Evolutionary conservation across 345 rosid species (phyloP).

Genomic region (Laguncularia racemosa): DNA sequence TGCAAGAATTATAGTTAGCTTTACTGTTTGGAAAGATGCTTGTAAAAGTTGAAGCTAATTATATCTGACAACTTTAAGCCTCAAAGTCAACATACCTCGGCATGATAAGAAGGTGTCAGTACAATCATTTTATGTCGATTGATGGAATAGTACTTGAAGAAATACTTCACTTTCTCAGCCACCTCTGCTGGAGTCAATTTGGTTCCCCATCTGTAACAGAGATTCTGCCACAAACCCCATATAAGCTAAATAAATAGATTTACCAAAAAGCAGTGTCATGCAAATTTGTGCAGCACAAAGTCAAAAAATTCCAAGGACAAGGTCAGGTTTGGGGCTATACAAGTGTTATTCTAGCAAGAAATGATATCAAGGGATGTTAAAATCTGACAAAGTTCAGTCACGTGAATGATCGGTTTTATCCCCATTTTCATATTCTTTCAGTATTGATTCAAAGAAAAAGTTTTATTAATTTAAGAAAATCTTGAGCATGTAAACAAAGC

Average conservation of each 20-base stretch:
- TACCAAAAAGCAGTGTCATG: neutral
- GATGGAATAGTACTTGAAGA: constrained; percentile 91
- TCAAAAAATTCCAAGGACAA: neutral
- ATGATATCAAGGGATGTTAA: no score
- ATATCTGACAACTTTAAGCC: neutral
- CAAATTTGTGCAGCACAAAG: neutral
- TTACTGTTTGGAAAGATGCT: neutral
- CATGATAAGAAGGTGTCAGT: constrained; percentile 90
- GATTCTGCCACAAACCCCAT: constrained; percentile 45
- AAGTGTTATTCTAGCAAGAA: no score
- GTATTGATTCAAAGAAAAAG: no score
- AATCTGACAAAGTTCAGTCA: no score
- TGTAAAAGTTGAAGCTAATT: neutral
- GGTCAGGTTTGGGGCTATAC: no score
- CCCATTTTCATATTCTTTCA: no score
- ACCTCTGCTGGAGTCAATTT: constrained; percentile 71
- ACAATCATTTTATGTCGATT: constrained; percentile 97
- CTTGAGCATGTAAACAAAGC: no score
- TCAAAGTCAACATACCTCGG: constrained; percentile 52
- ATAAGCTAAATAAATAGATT: neutral
- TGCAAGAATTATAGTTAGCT: constrained; percentile 16
- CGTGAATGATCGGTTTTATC: no score
- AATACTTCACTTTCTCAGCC: constrained; percentile 84
- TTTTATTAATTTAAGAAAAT: no score
- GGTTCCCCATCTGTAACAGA: constrained; percentile 89